Percentiles rank a stretch among this genome's conserved stretches.
Evolutionary conservation across 768 basidiomycete genomes (phyloP).

Genomic region (Termitomyces sp.): DNA sequence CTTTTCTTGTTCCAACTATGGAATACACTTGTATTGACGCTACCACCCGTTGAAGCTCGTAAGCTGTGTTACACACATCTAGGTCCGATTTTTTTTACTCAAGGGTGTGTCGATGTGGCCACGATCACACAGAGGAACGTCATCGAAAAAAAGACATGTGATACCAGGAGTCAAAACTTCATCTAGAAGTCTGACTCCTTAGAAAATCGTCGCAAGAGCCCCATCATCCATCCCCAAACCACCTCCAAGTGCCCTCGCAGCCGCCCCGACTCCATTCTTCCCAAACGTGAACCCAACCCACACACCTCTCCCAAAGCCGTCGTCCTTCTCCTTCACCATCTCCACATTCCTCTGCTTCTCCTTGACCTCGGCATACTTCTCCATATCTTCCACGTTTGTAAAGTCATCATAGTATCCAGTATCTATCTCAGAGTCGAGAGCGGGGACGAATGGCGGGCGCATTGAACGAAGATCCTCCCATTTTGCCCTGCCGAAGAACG

Average conservation of each 20-base stretch:
- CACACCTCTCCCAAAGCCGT: constrained; percentile 62
- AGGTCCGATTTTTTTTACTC: neutral
- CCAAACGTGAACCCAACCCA: constrained; percentile 94
- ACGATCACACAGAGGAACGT: neutral
- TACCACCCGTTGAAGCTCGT: neutral
- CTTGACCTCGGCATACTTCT: constrained; percentile 96
- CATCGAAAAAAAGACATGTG: neutral
- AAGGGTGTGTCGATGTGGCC: neutral
- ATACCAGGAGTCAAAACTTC: neutral
- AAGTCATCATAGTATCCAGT: constrained; percentile 96
- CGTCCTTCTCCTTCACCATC: constrained; percentile 83
- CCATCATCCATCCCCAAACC: constrained; percentile 38
- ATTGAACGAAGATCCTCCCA: constrained; percentile 78
- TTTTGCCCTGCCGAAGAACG: constrained; percentile 72
- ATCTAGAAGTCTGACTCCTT: neutral
- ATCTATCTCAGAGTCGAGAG: constrained; percentile 90
- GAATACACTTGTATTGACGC: constrained; percentile 6
- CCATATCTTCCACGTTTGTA: constrained; percentile 88
- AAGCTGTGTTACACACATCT: neutral
- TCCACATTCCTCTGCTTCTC: constrained; percentile 97
- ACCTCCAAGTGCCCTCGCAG: constrained; percentile 33
- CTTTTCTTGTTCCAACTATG: neutral
- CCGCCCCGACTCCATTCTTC: constrained; percentile 71
- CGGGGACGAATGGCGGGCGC: constrained; percentile 88
- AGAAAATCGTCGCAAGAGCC: constrained; percentile 59